Conservation (phyloP, 768 basidiomycete species). For the Crucibulum laeve region DNA sequence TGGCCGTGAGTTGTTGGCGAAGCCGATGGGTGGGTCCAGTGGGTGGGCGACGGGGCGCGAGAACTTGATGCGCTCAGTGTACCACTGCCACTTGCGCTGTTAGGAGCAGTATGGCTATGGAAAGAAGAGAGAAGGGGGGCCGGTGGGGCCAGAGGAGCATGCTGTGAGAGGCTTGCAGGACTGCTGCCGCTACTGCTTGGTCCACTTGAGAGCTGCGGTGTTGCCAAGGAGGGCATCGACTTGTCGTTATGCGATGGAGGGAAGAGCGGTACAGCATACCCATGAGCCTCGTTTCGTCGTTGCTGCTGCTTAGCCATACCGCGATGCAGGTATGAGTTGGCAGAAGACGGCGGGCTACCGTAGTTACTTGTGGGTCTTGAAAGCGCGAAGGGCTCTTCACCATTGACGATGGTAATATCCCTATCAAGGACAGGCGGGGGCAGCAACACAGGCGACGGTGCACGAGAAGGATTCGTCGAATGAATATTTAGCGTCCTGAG, state of each 20-base stretch:
- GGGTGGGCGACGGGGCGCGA: slow-evolving; percentile 56
- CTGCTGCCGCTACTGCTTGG: slow-evolving; percentile 64
- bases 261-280: slow-evolving; percentile 18
- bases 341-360: slow-evolving; percentile 24
- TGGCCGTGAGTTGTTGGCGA: slow-evolving; percentile 16
- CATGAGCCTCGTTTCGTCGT: slow-evolving; percentile 12
- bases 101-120: slow-evolving; percentile 8
- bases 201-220: slow-evolving; percentile 62
- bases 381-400: slow-evolving; percentile 15
- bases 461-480: slow-evolving; percentile 63
- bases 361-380: slow-evolving; percentile 20
- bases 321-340: slow-evolving; percentile 9
- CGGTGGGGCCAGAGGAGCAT: slow-evolving; percentile 9
- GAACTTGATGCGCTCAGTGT: slow-evolving; percentile 48
- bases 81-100: slow-evolving; percentile 18
- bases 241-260: slow-evolving; percentile 8
- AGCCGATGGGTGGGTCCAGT: slow-evolving; percentile 27
- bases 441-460: slow-evolving; percentile 65
- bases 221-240: slow-evolving; percentile 25
- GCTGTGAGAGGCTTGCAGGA: slow-evolving; percentile 46
- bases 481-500: slow-evolving; percentile 74
- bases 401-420: slow-evolving; percentile 9
- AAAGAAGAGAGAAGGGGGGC: slow-evolving; percentile 7
- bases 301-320: slow-evolving; percentile 6
- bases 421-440: slow-evolving; percentile 39